A percentile compares a stretch with the other conserved stretches of the same genome.
Evolutionary conservation across 108 stramenopile species (phyloP).

Genomic region (Pseudonitzschia delicatissima): DNA sequence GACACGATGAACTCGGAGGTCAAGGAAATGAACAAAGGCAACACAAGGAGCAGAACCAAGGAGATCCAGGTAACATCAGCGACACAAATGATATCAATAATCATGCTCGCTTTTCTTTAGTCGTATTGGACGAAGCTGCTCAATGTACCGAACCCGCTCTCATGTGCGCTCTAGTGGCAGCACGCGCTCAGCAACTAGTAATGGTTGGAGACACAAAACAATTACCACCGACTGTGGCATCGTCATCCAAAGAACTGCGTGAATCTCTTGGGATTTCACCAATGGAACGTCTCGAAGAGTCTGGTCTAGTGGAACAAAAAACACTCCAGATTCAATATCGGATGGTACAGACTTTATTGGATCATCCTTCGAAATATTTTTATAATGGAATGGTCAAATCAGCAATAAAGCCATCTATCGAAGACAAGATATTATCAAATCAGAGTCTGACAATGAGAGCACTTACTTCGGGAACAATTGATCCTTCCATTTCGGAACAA

Average conservation of each 20-base stretch:
- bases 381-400: conserved; percentile 58
- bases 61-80: not conserved
- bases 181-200: conserved; percentile 55
- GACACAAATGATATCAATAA: not conserved
- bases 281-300: conserved; percentile 61
- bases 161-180: conserved; percentile 54
- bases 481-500: not conserved
- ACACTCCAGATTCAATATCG: conserved; percentile 59
- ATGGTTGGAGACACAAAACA: conserved; percentile 72
- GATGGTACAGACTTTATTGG: conserved; percentile 57
- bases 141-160: conserved; percentile 78
- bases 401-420: too few species aligned
- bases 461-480: conserved; percentile 31
- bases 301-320: conserved; percentile 37
- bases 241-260: conserved; percentile 38
- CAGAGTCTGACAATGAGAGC: too few species aligned
- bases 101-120: conserved; percentile 35
- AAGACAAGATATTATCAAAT: too few species aligned
- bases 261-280: conserved; percentile 58
- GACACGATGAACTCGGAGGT: too few species aligned
- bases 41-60: conserved; percentile 15
- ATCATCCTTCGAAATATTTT: conserved; percentile 63
- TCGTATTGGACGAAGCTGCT: conserved; percentile 73
- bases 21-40: too few species aligned
- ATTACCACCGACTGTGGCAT: conserved; percentile 64